phyloP scores from a whole-genome alignment of 768 basidiomycete genomes.

The Galerina marginata region DNA sequence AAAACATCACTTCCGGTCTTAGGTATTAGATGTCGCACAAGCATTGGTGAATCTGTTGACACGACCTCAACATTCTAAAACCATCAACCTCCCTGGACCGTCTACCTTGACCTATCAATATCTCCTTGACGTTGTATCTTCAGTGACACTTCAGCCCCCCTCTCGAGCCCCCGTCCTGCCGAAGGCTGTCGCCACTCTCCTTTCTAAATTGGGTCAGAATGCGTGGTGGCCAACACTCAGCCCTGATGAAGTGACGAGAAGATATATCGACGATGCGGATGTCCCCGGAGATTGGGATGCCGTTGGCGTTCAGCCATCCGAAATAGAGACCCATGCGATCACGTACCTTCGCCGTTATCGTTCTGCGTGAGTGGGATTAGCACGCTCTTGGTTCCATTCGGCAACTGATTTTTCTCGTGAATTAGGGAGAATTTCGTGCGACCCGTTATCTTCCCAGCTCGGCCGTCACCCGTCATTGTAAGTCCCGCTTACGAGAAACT shows the following conservation, averaged over 20 bases:
- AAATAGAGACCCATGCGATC: slow-evolving; percentile 87
- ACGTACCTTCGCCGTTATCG: slow-evolving; percentile 90
- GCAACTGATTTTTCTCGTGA: slow-evolving; percentile 12
- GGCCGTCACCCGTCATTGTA: slow-evolving; percentile 41
- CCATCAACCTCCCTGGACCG: slow-evolving; percentile 87
- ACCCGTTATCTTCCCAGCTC: slow-evolving; percentile 67
- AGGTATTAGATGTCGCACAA: slow-evolving; percentile 95
- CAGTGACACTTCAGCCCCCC: slow-evolving; percentile 78
- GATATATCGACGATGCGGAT: slow-evolving; percentile 83
- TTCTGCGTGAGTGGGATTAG: slow-evolving; percentile 68
- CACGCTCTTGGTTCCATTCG: slow-evolving; percentile 4
- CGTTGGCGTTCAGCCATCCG: slow-evolving; percentile 79
- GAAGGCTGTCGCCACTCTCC: slow-evolving; percentile 65
- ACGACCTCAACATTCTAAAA: slow-evolving; percentile 65
- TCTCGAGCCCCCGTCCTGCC: slow-evolving; percentile 79
- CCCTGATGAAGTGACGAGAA: slow-evolving; percentile 89
- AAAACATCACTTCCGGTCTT: slow-evolving; percentile 10
- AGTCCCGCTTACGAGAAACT: slow-evolving; percentile 27
- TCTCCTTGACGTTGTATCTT: slow-evolving; percentile 76
- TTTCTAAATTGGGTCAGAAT: slow-evolving; percentile 67
- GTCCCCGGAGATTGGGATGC: slow-evolving; percentile 82
- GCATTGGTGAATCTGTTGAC: slow-evolving; percentile 80
- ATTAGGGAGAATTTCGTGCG: slow-evolving; percentile 69
- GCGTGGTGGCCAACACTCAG: slow-evolving; percentile 92
- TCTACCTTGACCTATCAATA: slow-evolving; percentile 84